These are phyloP conservation scores for Ophiostoma sp. DNA, from an alignment of 2,329 filamentous ascomycete species.

Conservation along the genomic window DNA sequence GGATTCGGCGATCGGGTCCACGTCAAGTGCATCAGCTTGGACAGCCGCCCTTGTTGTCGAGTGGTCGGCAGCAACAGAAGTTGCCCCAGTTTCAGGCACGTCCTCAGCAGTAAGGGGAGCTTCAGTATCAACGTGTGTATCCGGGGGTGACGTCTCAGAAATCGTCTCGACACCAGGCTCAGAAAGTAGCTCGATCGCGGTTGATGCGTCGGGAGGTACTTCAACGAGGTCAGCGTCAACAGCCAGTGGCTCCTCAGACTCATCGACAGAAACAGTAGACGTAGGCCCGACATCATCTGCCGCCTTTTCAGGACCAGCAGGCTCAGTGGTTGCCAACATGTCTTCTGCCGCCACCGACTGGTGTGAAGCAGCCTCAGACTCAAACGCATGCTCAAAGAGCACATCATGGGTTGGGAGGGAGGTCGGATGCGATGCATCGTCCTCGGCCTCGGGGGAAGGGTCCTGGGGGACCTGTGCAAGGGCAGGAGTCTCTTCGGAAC, in stretches of 20 bases:
- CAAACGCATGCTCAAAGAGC: not conserved
- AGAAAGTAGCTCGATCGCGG: not conserved
- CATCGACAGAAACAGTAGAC: not conserved
- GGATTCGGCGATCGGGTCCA: not conserved
- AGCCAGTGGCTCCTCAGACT: not conserved
- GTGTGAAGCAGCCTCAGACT: not conserved
- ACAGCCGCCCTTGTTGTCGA: not conserved
- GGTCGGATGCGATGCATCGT: not conserved
- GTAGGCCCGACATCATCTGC: not conserved
- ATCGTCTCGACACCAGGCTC: not conserved
- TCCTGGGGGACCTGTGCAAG: not conserved
- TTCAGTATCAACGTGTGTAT: not conserved
- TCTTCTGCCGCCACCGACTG: not conserved
- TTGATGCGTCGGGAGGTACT: too few relatives aligned
- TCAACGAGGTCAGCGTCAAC: too few relatives aligned
- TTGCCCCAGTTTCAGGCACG: not conserved
- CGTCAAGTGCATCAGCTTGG: not conserved
- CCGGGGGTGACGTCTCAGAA: not conserved
- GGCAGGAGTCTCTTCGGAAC: not conserved
- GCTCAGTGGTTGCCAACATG: not conserved
- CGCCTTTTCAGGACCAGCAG: not conserved
- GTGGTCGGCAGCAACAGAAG: not conserved
- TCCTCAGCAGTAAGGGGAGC: not conserved
- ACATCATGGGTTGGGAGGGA: not conserved
- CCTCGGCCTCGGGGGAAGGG: not conserved